Evolutionary conservation across 257 asterid genomes (phyloP).

Genomic region (Voacanga thouarsii): DNA sequence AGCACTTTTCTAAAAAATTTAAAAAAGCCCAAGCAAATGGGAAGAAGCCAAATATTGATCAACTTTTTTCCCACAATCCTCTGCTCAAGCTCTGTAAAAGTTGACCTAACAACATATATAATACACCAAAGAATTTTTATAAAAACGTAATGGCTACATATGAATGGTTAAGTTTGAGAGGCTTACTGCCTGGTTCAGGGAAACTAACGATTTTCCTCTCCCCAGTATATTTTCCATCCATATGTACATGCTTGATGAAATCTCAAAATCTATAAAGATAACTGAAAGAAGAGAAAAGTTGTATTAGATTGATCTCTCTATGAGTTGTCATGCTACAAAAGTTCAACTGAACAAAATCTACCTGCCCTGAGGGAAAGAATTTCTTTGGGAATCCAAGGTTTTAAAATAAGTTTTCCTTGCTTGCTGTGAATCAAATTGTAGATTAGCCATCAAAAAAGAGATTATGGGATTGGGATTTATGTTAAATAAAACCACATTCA

Average conservation of each 20-base stretch:
- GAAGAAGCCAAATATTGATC: too few relatives aligned
- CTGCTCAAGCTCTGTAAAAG: too few relatives aligned
- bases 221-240: conserved; percentile 63
- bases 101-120: too few relatives aligned
- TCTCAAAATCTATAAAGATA: conserved; percentile 67
- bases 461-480: neutral
- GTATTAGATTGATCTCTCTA: conserved; percentile 14
- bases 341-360: conserved; percentile 14
- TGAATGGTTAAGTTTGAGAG: neutral
- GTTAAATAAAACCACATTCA: neutral
- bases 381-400: conserved; percentile 62
- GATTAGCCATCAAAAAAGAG: conserved; percentile 8
- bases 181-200: conserved; percentile 47
- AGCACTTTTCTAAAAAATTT: too few relatives aligned
- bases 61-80: too few relatives aligned
- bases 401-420: conserved; percentile 72
- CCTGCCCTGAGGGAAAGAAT: conserved; percentile 69
- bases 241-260: conserved; percentile 59
- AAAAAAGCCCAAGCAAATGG: too few relatives aligned
- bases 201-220: conserved; percentile 34
- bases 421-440: conserved; percentile 36
- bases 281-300: conserved; percentile 35
- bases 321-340: neutral
- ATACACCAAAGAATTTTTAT: too few relatives aligned
- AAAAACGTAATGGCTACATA: too few relatives aligned